These are phyloP conservation scores for Cairneyella variabilis DNA, from an alignment of 495 filamentous ascomycete species.

Conservation along the genomic window DNA sequence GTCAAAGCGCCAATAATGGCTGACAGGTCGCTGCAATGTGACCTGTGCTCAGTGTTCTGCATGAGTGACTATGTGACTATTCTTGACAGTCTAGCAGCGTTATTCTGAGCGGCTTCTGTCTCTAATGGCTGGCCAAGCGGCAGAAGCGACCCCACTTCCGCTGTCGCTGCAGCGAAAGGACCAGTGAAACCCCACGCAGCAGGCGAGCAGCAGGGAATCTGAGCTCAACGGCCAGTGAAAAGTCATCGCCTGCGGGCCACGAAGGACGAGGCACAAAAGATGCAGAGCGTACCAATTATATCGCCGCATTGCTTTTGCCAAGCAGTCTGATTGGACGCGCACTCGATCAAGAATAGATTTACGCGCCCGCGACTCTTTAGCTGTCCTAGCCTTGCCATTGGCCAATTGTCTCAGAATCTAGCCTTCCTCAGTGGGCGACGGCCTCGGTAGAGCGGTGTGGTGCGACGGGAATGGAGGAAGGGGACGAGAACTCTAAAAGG, in stretches of 20 bases:
- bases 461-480: background rate
- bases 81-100: background rate
- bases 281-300: no score
- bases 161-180: no score
- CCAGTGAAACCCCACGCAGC: background rate
- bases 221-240: no score
- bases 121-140: conserved; percentile 13
- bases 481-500: background rate
- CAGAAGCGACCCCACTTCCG: conserved; percentile 7
- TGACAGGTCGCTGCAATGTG: conserved; percentile 18
- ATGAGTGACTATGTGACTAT: conserved; percentile 20
- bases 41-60: conserved; percentile 22
- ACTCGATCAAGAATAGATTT: conserved; percentile 4
- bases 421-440: background rate
- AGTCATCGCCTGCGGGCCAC: no score
- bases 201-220: no score
- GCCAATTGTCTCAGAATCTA: conserved; percentile 6
- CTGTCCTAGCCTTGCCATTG: conserved; percentile 7
- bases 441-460: background rate
- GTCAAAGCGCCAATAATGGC: conserved; percentile 24
- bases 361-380: conserved; percentile 9
- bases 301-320: no score
- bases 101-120: conserved; percentile 1
- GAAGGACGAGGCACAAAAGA: no score
- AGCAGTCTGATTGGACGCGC: no score